phyloP scores from a whole-genome alignment of 2,329 filamentous ascomycete species.

The Mycosphaerella sp. region DNA sequence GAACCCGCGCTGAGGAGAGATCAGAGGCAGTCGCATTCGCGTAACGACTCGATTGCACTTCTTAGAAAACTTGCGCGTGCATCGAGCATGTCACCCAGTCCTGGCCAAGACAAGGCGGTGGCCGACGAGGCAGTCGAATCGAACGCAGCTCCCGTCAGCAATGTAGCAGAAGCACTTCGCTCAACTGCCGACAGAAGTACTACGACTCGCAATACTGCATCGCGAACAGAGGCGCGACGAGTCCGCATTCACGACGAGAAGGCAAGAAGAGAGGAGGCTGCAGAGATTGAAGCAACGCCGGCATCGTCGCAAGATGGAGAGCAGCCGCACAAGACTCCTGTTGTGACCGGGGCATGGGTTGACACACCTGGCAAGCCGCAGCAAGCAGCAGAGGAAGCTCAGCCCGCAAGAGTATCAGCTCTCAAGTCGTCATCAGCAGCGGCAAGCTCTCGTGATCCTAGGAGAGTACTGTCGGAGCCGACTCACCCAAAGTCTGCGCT shows the following conservation, averaged over 20 bases:
- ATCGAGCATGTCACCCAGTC: constrained; percentile 43
- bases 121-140: not conserved
- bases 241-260: constrained; percentile 12
- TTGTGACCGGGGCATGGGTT: constrained; percentile 5
- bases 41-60: constrained; percentile 43
- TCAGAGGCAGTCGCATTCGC: constrained; percentile 25
- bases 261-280: constrained; percentile 8
- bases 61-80: constrained; percentile 43
- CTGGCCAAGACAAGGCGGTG: constrained; percentile 27
- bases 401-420: not conserved
- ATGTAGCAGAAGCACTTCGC: not conserved
- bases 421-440: constrained; percentile 2
- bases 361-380: constrained; percentile 5
- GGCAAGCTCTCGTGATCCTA: constrained; percentile 1
- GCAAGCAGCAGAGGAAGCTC: not conserved
- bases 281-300: constrained; percentile 4
- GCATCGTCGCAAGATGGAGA: constrained; percentile 1
- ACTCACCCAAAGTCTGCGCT: constrained; percentile 33
- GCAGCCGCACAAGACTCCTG: constrained; percentile 1
- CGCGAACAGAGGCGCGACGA: constrained; percentile 6
- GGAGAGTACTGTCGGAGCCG: constrained; percentile 16
- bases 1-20: not conserved
- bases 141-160: not conserved
- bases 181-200: not conserved
- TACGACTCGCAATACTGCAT: constrained; percentile 1